Conservation (phyloP, 176 grass and related monocot species). For the Calamus simplicifolius region DNA sequence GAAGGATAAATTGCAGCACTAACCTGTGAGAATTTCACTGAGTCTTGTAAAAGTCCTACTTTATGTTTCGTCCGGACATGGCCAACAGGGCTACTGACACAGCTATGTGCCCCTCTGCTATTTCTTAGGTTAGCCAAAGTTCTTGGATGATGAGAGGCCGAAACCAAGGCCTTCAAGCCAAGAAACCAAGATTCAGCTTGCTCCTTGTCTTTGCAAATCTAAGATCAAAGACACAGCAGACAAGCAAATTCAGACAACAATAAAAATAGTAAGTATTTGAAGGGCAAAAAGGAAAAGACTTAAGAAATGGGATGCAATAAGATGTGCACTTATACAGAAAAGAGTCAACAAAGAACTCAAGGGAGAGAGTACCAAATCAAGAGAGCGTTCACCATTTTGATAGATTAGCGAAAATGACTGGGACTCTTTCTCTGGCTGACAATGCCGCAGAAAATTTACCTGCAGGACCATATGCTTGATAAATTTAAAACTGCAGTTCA, state of each 20-base stretch:
- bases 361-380: conserved; percentile 65
- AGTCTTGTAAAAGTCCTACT: conserved; percentile 37
- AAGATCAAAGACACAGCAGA: conserved; percentile 15
- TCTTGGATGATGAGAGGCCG: conserved; percentile 39
- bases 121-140: conserved; percentile 52
- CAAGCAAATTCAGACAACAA: conserved; percentile 7
- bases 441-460: conserved; percentile 75
- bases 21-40: conserved; percentile 72
- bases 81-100: conserved; percentile 69
- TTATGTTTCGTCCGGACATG: conserved; percentile 58
- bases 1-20: conserved; percentile 23
- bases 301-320: no score
- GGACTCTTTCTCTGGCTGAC: conserved; percentile 69
- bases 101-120: conserved; percentile 51
- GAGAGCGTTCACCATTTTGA: conserved; percentile 70
- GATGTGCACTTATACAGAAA: conserved; percentile 8
- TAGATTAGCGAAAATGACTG: conserved; percentile 83
- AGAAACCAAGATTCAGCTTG: conserved; percentile 83
- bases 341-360: background rate
- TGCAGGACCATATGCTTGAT: conserved; percentile 24
- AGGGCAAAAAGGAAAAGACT: no score
- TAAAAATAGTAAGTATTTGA: no score
- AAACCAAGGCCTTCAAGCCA: conserved; percentile 56
- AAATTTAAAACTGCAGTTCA: no score
- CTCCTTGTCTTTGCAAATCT: conserved; percentile 89